Evolutionary conservation across 148 eudicot genomes (phyloP), one percentile per base, ranked within the genome.

Genomic region (Pharnaceum exiguum): DNA sequence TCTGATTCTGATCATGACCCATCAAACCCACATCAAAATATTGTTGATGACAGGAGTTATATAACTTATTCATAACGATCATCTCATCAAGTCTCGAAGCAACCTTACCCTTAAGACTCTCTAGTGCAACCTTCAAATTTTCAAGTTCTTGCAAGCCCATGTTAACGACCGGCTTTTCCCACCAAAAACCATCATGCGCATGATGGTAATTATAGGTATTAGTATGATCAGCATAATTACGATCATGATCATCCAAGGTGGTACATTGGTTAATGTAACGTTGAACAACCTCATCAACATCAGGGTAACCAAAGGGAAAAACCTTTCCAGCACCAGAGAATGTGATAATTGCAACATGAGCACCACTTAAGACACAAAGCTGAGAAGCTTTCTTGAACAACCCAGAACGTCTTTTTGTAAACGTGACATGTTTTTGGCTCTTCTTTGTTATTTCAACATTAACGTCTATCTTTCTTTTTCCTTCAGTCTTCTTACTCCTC

Each of bases 221-320:
- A 62, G 36, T 27, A 37, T 2, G 2, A 25, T 21, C 5, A 29
- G 3, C 8, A 62, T 39, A 12, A 37, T 1, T 50, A 15, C 11
- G 1, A 40, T 15, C 15, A 8, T 9, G n/a, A 47, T 4, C 4
- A 6, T 22, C 1, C 3, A 50, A 29, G 7, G n/a, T n/a, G n/a
- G n/a, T n/a, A n/a, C n/a, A n/a, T n/a, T n/a, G 23, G 12, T 21
- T 18, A 42, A 31, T 32, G 10, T 67, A 67, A 39, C 71, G 59
- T 0, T 22, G 31, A 16, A 67, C n/a, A 7, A 58, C 52, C 1
- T 22, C 5, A 2, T 67, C 64, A 3, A 27, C 51, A 18, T 3
- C 50, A 24, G 71, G 71, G 21, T 67, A 64, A 58, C 71, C 71
- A 3, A 67, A 67, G 2, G 64, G 7, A 31, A 39, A 67, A 5